phyloP scores from a whole-genome alignment of 2,329 filamentous ascomycete species.

The Pezizomycotina sp. region DNA sequence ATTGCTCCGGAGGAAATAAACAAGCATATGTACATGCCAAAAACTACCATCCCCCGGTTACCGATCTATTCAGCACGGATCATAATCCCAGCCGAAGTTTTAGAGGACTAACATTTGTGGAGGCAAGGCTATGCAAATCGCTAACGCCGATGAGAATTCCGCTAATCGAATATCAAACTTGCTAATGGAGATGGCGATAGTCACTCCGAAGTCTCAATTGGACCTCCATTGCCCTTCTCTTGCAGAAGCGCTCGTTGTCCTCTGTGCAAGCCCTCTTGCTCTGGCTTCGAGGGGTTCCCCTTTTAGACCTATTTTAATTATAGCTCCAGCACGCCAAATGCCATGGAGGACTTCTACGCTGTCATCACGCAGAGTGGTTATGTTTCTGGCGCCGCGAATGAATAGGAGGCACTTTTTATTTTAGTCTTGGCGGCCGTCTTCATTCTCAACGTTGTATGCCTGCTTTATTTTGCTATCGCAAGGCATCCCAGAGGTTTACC shows the following conservation, averaged over 20 bases:
- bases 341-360: constrained; percentile 45
- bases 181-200: no score
- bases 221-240: constrained; percentile 44
- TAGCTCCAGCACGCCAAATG: constrained; percentile 23
- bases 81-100: no score
- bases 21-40: no score
- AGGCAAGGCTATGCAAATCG: no score
- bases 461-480: constrained; percentile 43
- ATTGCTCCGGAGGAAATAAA: no score
- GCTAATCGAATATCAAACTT: no score
- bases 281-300: constrained; percentile 42
- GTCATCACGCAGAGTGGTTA: constrained; percentile 50
- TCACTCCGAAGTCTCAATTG: no score
- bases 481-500: no score
- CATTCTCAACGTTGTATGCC: constrained; percentile 47
- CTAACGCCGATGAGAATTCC: no score
- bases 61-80: no score
- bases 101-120: no score
- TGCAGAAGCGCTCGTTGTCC: constrained; percentile 54
- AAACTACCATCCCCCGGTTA: no score
- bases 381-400: constrained; percentile 44
- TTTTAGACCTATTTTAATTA: constrained; percentile 44
- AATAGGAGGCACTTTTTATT: constrained; percentile 52
- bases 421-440: constrained; percentile 49
- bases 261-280: constrained; percentile 50